A percentile compares a stretch with the other conserved stretches of the same genome.
These are phyloP conservation scores for Musa troglodytarum DNA, from an alignment of 176 grass and related monocot species.

Conservation along the genomic window DNA sequence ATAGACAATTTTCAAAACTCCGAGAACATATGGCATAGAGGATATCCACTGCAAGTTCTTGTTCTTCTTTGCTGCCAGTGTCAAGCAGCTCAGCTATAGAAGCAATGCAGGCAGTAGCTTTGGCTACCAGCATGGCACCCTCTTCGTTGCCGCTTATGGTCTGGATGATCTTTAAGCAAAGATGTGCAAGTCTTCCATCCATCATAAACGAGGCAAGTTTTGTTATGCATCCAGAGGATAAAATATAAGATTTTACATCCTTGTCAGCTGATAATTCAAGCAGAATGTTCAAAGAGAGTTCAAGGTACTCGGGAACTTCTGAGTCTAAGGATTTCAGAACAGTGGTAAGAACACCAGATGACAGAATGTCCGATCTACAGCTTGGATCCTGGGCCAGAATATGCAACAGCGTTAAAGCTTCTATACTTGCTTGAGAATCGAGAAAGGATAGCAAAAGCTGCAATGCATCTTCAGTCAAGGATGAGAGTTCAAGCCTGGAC, in stretches of 20 bases:
- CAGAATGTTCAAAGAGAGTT: conserved; percentile 56
- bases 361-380: conserved; percentile 36
- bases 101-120: conserved; percentile 43
- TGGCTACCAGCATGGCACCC: conserved; percentile 35
- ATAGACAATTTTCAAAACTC: conserved; percentile 49
- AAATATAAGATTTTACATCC: conserved; percentile 39
- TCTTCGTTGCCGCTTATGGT: conserved; percentile 59
- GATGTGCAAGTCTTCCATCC: conserved; percentile 45
- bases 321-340: conserved; percentile 40
- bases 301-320: conserved; percentile 42
- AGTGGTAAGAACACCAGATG: conserved; percentile 37
- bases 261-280: conserved; percentile 42
- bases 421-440: conserved; percentile 35
- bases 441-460: conserved; percentile 49
- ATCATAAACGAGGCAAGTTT: conserved; percentile 43
- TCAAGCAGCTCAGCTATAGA: conserved; percentile 67
- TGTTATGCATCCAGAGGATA: conserved; percentile 58
- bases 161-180: conserved; percentile 51
- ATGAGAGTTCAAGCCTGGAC: conserved; percentile 44
- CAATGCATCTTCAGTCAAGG: conserved; percentile 46
- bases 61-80: conserved; percentile 47
- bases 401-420: conserved; percentile 53
- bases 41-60: conserved; percentile 54
- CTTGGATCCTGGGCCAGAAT: conserved; percentile 35
- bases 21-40: conserved; percentile 55